phyloP scores from a whole-genome alignment of 1,284 basidiomycete genomes.

The Vanrija humicola region DNA sequence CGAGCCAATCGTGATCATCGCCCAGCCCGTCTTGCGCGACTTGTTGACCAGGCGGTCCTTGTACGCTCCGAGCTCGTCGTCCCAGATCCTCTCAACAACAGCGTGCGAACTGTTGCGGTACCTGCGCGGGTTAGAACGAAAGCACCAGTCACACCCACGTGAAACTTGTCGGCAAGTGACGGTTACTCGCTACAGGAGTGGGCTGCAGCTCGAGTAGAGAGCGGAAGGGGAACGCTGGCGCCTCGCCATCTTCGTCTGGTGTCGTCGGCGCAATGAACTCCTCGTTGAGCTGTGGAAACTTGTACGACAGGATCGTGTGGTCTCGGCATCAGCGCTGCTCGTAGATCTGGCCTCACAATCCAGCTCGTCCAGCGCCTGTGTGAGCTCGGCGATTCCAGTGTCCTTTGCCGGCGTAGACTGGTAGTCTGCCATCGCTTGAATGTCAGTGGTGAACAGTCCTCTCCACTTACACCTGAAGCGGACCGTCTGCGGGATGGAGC shows the following conservation, averaged over 20 bases:
- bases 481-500: conserved; percentile 72
- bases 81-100: conserved; percentile 28
- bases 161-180: conserved; percentile 28
- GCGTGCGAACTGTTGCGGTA: conserved; percentile 23
- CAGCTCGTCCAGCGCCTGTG: conserved; percentile 67
- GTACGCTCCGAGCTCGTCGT: conserved; percentile 29
- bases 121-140: conserved; percentile 3
- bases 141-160: conserved; percentile 17
- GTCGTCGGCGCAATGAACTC: conserved; percentile 51
- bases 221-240: conserved; percentile 12
- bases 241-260: conserved; percentile 15
- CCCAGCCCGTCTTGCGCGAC: conserved; percentile 21
- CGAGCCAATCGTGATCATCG: conserved; percentile 25
- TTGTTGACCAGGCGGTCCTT: conserved; percentile 33
- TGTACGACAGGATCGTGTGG: conserved; percentile 65
- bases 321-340: conserved; percentile 52
- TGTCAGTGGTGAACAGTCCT: background rate
- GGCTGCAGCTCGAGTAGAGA: conserved; percentile 41
- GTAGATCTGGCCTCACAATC: conserved; percentile 58
- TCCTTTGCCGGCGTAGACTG: conserved; percentile 72
- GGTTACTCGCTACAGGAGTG: conserved; percentile 31
- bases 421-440: conserved; percentile 81
- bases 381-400: conserved; percentile 66
- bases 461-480: conserved; percentile 74
- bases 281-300: conserved; percentile 63